Base-by-base conservation (phyloP, 352 stramenopile genomes). In the Salisapilia sapeloensis region DNA sequence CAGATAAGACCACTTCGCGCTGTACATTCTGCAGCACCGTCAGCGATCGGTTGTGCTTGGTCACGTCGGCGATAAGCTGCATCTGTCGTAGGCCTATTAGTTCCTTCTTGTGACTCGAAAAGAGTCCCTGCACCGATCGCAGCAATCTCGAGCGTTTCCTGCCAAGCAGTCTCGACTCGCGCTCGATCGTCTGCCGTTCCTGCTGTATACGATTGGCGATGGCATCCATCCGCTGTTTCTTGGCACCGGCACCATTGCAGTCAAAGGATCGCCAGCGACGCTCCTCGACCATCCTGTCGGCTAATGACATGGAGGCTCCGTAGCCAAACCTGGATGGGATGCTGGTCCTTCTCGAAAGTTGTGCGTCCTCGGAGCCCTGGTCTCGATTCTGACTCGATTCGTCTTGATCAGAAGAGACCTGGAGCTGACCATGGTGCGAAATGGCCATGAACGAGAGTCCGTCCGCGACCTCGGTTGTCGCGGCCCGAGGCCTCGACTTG, bases 251-350 rank as follows among this genome's bases (percentile, higher is more conserved):
- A 10, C 33, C 44, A 16, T 34, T 24, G 10, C 44, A 48, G 50
- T 77, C 59, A 36, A 81, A 81, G 44, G 56, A 74, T 33, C 61
- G 64, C 56, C 59, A 77, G 6, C 64, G 60, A 4, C 64, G 61
- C 44, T 70, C 61, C n/a, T 50, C 38, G 9, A 38, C 29, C 4
- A 39, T 24, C 3, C 38, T 26, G 16, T 55, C 43, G 9, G 50
- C 38, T 5, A 38, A 22, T 14, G 38, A 11, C 15, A 15, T 31
- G 2, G 14, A 16, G 21, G 23, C 16, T 21, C 44, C 48, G 38
- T 53, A 59, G 7, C 55, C 54, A 39, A 78, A 80, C 5, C 56
- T 66, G 33, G 60, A 55, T 21, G 67, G 67, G 35, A 83, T 77
- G 24, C 63, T 80, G 14, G 67, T n/a, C n/a, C n/a, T n/a, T n/a